Conservation (phyloP, 1,284 basidiomycete genomes). For the Phellopilus nigrolimitatus region DNA sequence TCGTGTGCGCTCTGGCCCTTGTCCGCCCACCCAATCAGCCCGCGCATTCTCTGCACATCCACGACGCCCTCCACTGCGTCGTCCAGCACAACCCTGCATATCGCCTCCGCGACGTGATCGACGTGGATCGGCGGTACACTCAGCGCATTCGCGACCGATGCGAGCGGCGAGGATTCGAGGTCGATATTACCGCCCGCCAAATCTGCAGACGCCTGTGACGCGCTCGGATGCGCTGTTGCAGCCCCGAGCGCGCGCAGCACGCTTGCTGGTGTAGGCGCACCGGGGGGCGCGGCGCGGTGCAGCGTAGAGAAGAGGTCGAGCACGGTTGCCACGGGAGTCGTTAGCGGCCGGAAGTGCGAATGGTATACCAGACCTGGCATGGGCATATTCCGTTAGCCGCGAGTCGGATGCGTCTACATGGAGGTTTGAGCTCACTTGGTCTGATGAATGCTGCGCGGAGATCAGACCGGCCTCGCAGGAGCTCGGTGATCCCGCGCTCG, state of each 20-base stretch:
- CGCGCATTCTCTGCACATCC: constrained; percentile 71
- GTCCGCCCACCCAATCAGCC: constrained; percentile 60
- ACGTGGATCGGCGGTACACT: constrained; percentile 89
- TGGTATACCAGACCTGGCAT: constrained; percentile 98
- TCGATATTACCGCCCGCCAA: constrained; percentile 25
- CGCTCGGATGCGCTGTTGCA: no score
- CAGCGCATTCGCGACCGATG: constrained; percentile 73
- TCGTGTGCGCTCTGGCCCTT: constrained; percentile 25
- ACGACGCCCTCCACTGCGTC: constrained; percentile 63
- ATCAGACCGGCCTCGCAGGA: constrained; percentile 38
- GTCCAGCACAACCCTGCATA: constrained; percentile 52
- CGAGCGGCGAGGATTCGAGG: constrained; percentile 42
- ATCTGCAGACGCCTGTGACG: constrained; percentile 19
- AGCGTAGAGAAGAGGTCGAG: constrained; percentile 75
- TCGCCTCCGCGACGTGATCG: constrained; percentile 89
- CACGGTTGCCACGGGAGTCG: constrained; percentile 81
- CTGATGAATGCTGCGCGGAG: constrained; percentile 75
- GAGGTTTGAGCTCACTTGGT: constrained; percentile 57
- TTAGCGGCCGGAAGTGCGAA: constrained; percentile 84
- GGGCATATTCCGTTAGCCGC: constrained; percentile 5
- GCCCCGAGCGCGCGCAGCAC: constrained; percentile 42
- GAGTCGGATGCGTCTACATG: constrained; percentile 22
- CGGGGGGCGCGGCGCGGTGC: constrained; percentile 50
- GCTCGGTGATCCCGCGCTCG: constrained; percentile 60
- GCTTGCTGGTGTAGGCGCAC: constrained; percentile 60